Conservation (phyloP, 208 protist species). For the Vickermania spadyakhi region DNA sequence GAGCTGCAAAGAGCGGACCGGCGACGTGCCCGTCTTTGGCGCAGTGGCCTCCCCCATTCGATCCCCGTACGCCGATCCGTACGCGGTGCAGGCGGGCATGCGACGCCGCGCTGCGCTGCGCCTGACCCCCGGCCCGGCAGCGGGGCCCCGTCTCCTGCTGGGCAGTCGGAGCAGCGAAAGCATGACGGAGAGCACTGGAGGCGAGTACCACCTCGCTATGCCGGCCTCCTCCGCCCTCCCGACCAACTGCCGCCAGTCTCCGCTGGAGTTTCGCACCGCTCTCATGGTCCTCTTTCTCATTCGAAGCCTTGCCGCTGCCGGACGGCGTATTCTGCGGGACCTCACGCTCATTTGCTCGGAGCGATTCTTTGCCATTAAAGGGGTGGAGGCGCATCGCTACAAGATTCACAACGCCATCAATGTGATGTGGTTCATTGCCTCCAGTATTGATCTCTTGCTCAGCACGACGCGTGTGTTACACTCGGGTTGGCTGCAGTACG, state of each 20-base stretch:
- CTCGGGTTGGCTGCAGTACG: slow-evolving; percentile 61
- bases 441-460: slow-evolving; percentile 61
- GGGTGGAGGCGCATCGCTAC: slow-evolving; percentile 49
- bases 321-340: slow-evolving; percentile 66
- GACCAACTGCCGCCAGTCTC: slow-evolving; percentile 30
- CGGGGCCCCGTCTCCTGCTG: neutral
- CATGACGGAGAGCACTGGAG: neutral
- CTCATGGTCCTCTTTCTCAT: slow-evolving; percentile 66
- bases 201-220: slow-evolving; percentile 1
- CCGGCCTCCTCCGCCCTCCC: slow-evolving; percentile 44
- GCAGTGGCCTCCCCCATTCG: neutral
- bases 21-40: too few species aligned
- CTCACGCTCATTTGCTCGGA: slow-evolving; percentile 58
- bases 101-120: neutral
- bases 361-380: slow-evolving; percentile 32
- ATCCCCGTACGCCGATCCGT: neutral
- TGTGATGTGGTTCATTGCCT: slow-evolving; percentile 58
- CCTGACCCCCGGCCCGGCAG: neutral
- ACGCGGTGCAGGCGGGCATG: neutral
- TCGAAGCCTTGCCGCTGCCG: slow-evolving; percentile 50
- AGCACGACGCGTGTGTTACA: slow-evolving; percentile 64
- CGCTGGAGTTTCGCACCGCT: slow-evolving; percentile 43
- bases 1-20: neutral
- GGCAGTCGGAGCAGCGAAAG: neutral
- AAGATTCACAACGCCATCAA: slow-evolving; percentile 39